phyloP scores from a whole-genome alignment of 768 basidiomycete genomes.

The Collybiopsis luxurians region DNA sequence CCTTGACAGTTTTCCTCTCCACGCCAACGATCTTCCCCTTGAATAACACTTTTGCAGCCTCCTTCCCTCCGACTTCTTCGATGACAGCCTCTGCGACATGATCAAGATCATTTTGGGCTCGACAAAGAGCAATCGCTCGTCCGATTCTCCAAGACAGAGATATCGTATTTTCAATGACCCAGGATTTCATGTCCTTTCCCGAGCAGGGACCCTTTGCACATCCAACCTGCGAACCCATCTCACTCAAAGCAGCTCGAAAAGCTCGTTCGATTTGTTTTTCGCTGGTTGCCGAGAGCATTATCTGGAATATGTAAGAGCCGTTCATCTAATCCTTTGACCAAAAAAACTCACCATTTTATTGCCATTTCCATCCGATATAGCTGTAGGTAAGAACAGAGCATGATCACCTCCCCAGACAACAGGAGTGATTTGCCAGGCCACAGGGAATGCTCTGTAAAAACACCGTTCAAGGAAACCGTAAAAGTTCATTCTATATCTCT shows the following conservation, averaged over 20 bases:
- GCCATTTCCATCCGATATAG: slow-evolving; percentile 35
- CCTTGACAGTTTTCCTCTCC: slow-evolving; percentile 34
- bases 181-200: slow-evolving; percentile 25
- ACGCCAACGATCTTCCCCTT: slow-evolving; percentile 53
- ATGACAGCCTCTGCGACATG: slow-evolving; percentile 31
- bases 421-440: slow-evolving; percentile 25
- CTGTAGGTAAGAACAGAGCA: slow-evolving; percentile 26
- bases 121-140: slow-evolving; percentile 46
- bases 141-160: slow-evolving; percentile 60
- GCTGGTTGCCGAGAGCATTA: slow-evolving; percentile 35
- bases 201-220: slow-evolving; percentile 34
- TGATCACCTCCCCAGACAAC: slow-evolving; percentile 17
- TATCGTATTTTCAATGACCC: slow-evolving; percentile 43
- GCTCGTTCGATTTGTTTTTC: slow-evolving; percentile 33
- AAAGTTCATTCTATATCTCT: too few relatives aligned
- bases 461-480: too few relatives aligned
- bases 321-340: not conserved
- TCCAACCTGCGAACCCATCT: slow-evolving; percentile 46
- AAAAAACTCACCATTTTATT: slow-evolving; percentile 24
- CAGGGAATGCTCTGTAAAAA: slow-evolving; percentile 48
- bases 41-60: slow-evolving; percentile 41
- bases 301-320: not conserved
- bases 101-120: slow-evolving; percentile 38
- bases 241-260: slow-evolving; percentile 38
- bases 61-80: slow-evolving; percentile 30